Evolutionary conservation across 1,284 basidiomycete genomes (phyloP).

Genomic region (Xerocomus amazonicus): DNA sequence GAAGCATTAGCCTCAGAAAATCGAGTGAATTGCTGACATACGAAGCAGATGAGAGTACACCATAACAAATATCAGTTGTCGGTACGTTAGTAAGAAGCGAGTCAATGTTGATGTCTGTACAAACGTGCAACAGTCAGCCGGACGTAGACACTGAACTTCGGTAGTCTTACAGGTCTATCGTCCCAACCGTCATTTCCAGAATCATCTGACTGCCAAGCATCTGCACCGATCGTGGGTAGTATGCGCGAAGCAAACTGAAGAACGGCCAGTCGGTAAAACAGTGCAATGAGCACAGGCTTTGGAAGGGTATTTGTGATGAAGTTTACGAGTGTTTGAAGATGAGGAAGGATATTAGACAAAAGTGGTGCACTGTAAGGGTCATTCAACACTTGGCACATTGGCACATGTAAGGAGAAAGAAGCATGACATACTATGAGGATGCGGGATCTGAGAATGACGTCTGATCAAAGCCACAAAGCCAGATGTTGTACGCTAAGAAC

Average conservation of each 20-base stretch:
- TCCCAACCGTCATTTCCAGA: conserved; percentile 64
- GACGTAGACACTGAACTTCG: conserved; percentile 1
- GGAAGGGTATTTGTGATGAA: conserved; percentile 81
- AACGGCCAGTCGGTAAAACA: conserved; percentile 79
- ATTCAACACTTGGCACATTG: conserved; percentile 11
- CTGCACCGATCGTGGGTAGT: conserved; percentile 77
- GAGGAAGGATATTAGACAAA: conserved; percentile 72
- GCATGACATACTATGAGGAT: conserved; percentile 64
- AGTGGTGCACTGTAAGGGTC: conserved; percentile 56
- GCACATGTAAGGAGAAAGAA: background rate
- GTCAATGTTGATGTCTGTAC: conserved; percentile 70
- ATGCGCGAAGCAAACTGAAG: conserved; percentile 86
- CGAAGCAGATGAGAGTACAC: conserved; percentile 80
- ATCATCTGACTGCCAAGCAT: conserved; percentile 71
- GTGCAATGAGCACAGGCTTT: conserved; percentile 78
- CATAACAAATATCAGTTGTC: conserved; percentile 78
- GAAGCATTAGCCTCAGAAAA: background rate
- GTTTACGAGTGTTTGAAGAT: conserved; percentile 72
- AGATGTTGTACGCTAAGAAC: conserved; percentile 83
- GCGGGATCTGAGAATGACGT: conserved; percentile 64
- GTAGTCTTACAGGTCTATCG: conserved; percentile 59
- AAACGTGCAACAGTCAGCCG: conserved; percentile 9
- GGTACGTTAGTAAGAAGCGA: conserved; percentile 71
- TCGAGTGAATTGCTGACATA: conserved; percentile 37
- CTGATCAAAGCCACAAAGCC: conserved; percentile 76